Evolutionary conservation across 2,329 filamentous ascomycete genomes (phyloP).

Genomic region (Oidium heveae): DNA sequence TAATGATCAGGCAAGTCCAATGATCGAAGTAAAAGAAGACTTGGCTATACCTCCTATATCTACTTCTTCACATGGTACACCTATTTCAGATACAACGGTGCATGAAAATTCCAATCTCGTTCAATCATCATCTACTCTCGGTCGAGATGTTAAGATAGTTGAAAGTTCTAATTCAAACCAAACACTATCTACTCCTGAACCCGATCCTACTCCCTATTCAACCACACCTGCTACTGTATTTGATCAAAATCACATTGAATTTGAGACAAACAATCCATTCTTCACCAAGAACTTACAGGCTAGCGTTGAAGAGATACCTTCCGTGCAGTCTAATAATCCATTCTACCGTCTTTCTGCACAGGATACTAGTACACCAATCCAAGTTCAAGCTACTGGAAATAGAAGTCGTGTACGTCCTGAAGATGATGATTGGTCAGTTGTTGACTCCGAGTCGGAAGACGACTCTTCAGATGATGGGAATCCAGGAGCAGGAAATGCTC

Average conservation of each 20-base stretch:
- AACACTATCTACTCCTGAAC: conserved; percentile 4
- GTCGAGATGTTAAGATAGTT: background rate
- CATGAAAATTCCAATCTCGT: background rate
- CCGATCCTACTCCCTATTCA: conserved; percentile 16
- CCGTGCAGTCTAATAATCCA: conserved; percentile 51
- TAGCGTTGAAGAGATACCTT: conserved; percentile 19
- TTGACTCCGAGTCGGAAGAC: conserved; percentile 51
- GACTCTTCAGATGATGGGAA: conserved; percentile 53
- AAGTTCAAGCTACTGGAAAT: conserved; percentile 18
- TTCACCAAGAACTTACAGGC: conserved; percentile 66
- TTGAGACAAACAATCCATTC: conserved; percentile 84
- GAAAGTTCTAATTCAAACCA: background rate
- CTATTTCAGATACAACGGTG: background rate
- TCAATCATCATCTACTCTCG: too few relatives aligned
- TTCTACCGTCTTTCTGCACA: conserved; percentile 68
- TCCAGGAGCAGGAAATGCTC: conserved; percentile 59
- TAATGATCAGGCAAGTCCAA: conserved; percentile 27
- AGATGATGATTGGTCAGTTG: conserved; percentile 61
- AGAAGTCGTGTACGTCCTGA: conserved; percentile 30
- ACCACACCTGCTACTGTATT: conserved; percentile 19
- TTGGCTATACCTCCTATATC: conserved; percentile 14
- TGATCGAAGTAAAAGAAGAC: conserved; percentile 24
- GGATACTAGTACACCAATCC: conserved; percentile 18
- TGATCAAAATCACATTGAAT: conserved; percentile 29
- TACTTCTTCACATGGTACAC: background rate